phyloP scores from a whole-genome alignment of 2,329 filamentous ascomycete species.

The Xylaria sp. region DNA sequence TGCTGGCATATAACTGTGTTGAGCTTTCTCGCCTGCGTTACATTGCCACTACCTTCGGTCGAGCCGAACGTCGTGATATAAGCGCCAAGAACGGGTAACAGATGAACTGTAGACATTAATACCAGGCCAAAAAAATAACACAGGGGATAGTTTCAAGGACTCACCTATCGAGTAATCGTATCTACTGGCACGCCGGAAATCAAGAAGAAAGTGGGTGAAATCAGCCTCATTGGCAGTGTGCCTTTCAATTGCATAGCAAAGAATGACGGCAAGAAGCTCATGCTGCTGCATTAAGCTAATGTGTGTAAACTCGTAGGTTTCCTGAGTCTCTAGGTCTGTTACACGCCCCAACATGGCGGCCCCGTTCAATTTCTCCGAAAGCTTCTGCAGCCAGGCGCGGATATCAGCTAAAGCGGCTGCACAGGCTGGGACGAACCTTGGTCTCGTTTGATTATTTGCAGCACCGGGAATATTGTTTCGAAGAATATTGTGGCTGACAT shows the following conservation, averaged over 20 bases:
- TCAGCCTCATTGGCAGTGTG: slow-evolving; percentile 76
- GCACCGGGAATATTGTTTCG: slow-evolving; percentile 58
- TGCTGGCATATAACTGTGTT: slow-evolving; percentile 74
- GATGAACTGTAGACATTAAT: slow-evolving; percentile 69
- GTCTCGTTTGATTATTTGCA: slow-evolving; percentile 57
- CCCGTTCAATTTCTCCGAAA: slow-evolving; percentile 80
- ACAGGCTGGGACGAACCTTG: slow-evolving; percentile 77
- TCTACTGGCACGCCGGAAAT: slow-evolving; percentile 75
- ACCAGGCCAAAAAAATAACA: not conserved
- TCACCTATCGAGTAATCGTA: slow-evolving; percentile 66
- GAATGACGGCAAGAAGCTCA: slow-evolving; percentile 83
- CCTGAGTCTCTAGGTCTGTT: slow-evolving; percentile 67
- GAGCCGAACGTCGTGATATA: slow-evolving; percentile 84
- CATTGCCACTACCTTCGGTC: slow-evolving; percentile 73
- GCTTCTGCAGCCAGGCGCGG: slow-evolving; percentile 77
- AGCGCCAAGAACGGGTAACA: slow-evolving; percentile 80
- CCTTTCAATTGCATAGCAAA: slow-evolving; percentile 81
- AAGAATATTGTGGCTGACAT: slow-evolving; percentile 67
- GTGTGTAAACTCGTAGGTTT: slow-evolving; percentile 83
- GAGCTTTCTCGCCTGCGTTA: slow-evolving; percentile 75
- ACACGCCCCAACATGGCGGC: slow-evolving; percentile 77
- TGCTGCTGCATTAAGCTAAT: slow-evolving; percentile 87
- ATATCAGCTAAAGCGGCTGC: slow-evolving; percentile 80
- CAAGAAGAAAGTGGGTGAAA: slow-evolving; percentile 75
- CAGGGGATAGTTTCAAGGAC: not conserved